phyloP scores from a whole-genome alignment of 495 filamentous ascomycete genomes.

The Acidomyces sp. region DNA sequence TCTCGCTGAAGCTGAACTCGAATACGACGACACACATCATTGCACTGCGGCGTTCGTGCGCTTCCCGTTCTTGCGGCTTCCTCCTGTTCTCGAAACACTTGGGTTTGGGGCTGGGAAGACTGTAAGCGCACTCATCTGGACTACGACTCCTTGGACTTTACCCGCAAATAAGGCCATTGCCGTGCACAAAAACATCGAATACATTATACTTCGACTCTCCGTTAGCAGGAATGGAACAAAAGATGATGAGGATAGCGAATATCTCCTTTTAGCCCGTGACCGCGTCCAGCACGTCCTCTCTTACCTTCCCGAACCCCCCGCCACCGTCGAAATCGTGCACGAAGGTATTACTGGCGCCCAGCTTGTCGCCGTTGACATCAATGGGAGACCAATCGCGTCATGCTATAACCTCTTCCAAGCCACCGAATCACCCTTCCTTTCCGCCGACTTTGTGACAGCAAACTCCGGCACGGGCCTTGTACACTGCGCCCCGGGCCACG shows the following conservation, averaged over 20 bases:
- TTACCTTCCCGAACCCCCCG: constrained; percentile 3
- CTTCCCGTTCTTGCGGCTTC: constrained; percentile 53
- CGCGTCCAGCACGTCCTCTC: constrained; percentile 42
- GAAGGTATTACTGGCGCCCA: constrained; percentile 50
- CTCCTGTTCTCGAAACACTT: constrained; percentile 28
- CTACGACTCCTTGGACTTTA: constrained; percentile 94
- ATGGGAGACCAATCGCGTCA: too few relatives aligned
- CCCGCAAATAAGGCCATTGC: constrained; percentile 87
- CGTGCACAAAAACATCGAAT: constrained; percentile 56
- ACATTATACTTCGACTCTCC: constrained; percentile 51
- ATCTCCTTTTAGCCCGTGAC: constrained; percentile 52
- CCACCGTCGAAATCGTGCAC: constrained; percentile 36
- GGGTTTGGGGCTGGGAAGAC: constrained; percentile 18
- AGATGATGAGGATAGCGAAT: constrained; percentile 8
- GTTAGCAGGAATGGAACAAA: neutral
- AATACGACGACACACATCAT: constrained; percentile 76
- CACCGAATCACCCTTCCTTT: constrained; percentile 46
- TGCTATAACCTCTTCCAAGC: constrained; percentile 57
- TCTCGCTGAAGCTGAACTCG: constrained; percentile 87
- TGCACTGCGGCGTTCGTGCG: constrained; percentile 71
- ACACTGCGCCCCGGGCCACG: constrained; percentile 87
- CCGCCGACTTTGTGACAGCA: constrained; percentile 73
- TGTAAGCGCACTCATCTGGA: constrained; percentile 79
- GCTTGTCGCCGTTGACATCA: constrained; percentile 40
- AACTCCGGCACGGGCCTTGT: constrained; percentile 85